Base-by-base conservation (phyloP, 257 asterid genomes). In the Eucommia ulmoides region DNA sequence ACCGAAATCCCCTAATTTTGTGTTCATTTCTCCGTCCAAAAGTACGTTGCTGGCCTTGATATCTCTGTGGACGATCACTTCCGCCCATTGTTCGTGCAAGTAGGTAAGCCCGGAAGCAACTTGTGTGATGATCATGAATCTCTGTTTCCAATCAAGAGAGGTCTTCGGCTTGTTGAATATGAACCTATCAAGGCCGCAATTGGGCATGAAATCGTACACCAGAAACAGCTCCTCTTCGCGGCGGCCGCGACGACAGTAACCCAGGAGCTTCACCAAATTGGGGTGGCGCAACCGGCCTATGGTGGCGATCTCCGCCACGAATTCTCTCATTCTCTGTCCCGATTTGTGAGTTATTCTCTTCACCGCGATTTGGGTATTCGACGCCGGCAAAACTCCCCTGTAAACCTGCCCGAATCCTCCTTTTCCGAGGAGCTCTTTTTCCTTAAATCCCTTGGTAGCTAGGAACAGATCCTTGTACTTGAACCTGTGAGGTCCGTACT, bases 351-450 rank as follows among this genome's bases (percentile, higher is more conserved):
- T 76, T 12, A 79, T 71, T 49, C 57, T 63, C 68, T 83, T 83
- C 7, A 80, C 91, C 0, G 94, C 84, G 9, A 83, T 57, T 45
- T 72, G 65, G 3, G 50, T 38, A 26, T 54, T 68, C 1, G 91
- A 50, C 0, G 20, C 51, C 1, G 68, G 65, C 68, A 83, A 42
- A 3, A 66, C 52, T 3, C 94, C 94, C 60, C 52, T 62, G 44
- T 83, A 83, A 0, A 83, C 94, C 23, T 65, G 66, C 2, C 91
- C 87, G 23, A 83, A 83, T 11, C 94, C 94, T 0, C 94, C 92
- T 0, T 49, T 45, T 0, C 94, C 94, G 38, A 83, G 23, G 1
- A 83, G 7, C 53, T 56, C 79, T 7, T 55, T 66, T 22, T 80
- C 84, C 23, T 33, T 66, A 15, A 83, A 80, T 12, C 82, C 84